Percentiles rank a stretch among this genome's conserved stretches.
phyloP scores from a whole-genome alignment of 2,329 filamentous ascomycete genomes.

The Aspergillus niger region DNA sequence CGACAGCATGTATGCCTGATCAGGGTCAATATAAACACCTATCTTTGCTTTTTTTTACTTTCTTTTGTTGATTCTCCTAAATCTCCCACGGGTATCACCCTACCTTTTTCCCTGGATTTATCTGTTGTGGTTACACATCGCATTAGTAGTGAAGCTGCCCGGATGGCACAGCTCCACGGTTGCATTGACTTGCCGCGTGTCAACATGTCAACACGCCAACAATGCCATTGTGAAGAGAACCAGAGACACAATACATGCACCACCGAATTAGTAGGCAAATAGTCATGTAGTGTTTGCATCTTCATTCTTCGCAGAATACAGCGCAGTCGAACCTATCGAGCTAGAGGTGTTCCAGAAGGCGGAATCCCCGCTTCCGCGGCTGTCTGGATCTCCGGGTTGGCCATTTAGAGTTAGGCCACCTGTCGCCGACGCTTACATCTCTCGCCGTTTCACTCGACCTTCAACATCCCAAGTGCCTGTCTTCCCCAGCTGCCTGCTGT shows the following conservation, averaged over 20 bases:
- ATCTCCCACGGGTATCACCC: background rate
- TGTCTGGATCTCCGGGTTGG: constrained; percentile 6
- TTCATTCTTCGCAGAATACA: background rate
- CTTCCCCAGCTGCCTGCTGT: constrained; percentile 28
- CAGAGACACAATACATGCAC: too few species aligned
- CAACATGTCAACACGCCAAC: background rate
- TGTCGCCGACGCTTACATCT: constrained; percentile 28
- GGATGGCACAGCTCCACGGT: background rate
- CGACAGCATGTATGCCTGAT: too few species aligned
- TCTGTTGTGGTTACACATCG: background rate
- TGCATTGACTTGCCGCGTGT: background rate
- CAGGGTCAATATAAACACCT: background rate
- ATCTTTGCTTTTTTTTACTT: background rate
- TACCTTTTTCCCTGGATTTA: background rate
- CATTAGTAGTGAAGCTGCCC: background rate
- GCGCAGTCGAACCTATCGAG: background rate
- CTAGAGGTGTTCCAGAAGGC: background rate
- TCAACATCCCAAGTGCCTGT: constrained; percentile 21
- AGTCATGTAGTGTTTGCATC: background rate
- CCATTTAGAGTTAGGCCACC: constrained; percentile 33
- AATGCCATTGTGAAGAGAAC: background rate
- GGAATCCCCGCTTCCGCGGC: constrained; percentile 24
- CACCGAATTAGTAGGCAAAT: too few species aligned
- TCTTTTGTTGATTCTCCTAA: background rate
- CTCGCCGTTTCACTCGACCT: constrained; percentile 25